Evolutionary conservation across 2,329 filamentous ascomycete species (phyloP).

Genomic region (Tolypocladium nubicola): DNA sequence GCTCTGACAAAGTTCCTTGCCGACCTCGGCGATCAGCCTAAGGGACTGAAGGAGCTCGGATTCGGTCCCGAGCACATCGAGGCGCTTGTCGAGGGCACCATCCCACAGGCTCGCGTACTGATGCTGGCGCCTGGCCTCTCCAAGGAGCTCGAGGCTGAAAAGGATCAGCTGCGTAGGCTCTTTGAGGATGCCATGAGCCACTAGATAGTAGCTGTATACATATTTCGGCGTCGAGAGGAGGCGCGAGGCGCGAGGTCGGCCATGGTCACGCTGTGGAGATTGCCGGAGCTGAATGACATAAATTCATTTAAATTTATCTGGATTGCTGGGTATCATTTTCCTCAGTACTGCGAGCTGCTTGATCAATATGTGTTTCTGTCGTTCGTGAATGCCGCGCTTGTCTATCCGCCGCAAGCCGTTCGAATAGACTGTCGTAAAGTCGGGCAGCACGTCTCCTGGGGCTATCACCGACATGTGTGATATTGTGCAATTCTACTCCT

Average conservation of each 20-base stretch:
- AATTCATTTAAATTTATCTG: conserved; percentile 34
- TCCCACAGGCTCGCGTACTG: conserved; percentile 82
- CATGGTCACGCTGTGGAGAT: not conserved
- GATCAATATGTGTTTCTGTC: conserved; percentile 52
- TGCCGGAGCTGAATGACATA: not conserved
- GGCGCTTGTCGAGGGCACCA: conserved; percentile 80
- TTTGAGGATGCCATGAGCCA: conserved; percentile 51
- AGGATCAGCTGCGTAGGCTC: conserved; percentile 57
- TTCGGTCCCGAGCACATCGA: conserved; percentile 70
- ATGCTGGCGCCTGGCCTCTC: conserved; percentile 81
- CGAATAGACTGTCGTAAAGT: conserved; percentile 61
- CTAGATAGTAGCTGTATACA: conserved; percentile 8
- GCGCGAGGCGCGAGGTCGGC: not conserved
- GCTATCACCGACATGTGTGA: conserved; percentile 51
- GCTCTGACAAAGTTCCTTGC: conserved; percentile 73
- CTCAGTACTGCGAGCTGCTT: conserved; percentile 59
- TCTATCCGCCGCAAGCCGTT: conserved; percentile 49
- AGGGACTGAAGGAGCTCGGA: conserved; percentile 72
- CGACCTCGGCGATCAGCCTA: conserved; percentile 80
- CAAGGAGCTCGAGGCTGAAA: conserved; percentile 57
- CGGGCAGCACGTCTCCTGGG: conserved; percentile 47
- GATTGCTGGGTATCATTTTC: conserved; percentile 56
- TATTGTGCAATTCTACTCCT: conserved; percentile 54
- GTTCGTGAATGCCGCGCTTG: conserved; percentile 47
- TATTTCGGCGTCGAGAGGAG: not conserved